A percentile compares a stretch with the other conserved stretches of the same genome.
Conservation (phyloP, 139 green algal genomes). For the Tetratostichococcus sp. region DNA sequence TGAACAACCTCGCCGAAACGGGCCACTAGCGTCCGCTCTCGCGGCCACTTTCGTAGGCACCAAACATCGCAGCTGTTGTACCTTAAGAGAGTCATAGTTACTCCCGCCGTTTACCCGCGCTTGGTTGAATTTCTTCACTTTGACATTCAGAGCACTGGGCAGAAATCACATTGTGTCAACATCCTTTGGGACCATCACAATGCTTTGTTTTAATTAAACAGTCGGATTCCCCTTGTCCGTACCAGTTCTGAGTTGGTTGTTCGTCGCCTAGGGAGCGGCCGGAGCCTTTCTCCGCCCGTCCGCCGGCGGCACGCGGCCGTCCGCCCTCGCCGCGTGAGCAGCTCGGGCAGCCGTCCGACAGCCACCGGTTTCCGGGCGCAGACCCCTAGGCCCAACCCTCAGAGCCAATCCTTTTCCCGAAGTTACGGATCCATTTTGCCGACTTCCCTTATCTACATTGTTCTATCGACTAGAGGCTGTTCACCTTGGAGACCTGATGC, state of each 20-base stretch:
- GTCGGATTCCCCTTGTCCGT: conserved; percentile 94
- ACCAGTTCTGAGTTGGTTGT: conserved; percentile 93
- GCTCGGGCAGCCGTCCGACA: conserved; percentile 67
- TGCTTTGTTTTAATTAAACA: conserved; percentile 98
- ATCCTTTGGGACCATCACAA: conserved; percentile 87
- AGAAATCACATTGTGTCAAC: conserved; percentile 97
- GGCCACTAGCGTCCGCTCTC: conserved; percentile 65
- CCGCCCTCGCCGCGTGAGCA: conserved; percentile 49
- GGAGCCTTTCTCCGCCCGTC: conserved; percentile 61
- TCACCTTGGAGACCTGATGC: conserved; percentile 96
- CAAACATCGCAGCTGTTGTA: conserved; percentile 80
- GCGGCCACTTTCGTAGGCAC: conserved; percentile 77
- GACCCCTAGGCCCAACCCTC: conserved; percentile 79
- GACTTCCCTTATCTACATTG: conserved; percentile 96
- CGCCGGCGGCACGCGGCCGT: conserved; percentile 51
- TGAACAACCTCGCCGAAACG: no score
- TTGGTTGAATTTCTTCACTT: conserved; percentile 97
- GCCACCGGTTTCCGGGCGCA: conserved; percentile 50
- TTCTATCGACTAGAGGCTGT: conserved; percentile 94
- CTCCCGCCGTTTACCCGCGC: conserved; percentile 91
- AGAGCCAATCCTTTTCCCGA: conserved; percentile 96
- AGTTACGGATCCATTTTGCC: conserved; percentile 95
- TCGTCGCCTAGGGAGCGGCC: conserved; percentile 70
- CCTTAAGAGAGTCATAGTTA: conserved; percentile 87
- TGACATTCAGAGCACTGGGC: conserved; percentile 96